Evolutionary conservation across 225 moss, liverwort and hornwort species (phyloP), one percentile per base, ranked within the genome.

Genomic region (Marchantia polymorpha): DNA sequence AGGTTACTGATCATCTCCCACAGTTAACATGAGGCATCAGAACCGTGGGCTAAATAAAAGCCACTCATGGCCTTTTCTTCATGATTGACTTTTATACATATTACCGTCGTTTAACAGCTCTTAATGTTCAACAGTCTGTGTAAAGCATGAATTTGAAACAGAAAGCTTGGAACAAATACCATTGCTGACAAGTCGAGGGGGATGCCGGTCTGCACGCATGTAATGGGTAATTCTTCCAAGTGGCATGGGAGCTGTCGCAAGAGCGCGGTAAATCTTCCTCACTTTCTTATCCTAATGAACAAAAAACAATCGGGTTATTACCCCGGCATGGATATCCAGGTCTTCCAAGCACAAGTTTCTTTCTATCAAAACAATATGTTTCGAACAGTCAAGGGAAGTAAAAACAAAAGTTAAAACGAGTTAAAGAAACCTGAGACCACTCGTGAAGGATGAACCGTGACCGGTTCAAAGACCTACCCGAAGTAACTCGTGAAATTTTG

Each of bases 401-500:
- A 10, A 17, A 73, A 73, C 26, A 15, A 26, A 26, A 13, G n/a
- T 22, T 49, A 56, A 66, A 69, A 69, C 48, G 46, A 16, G 27
- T n/a, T n/a, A 50, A 8, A 2, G 39, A 5, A 12, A 63, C 7
- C 3, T 26, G 14, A 65, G 2, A 50, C 7, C 14, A 25, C 15
- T 3, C 27, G 23, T 3, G 25, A 73, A 10, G 49, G 23, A 73
- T 15, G 53, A 52, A 52, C 47, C 49, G 49, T 22, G 8, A 51
- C 7, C 22, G 58, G 39, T 60, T 56, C 14, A 2, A 64, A 64
- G 0, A 73, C 87, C 72, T 60, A 96, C 96, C 89, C 95, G 87
- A 10, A 99, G 84, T 71, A 95, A 87, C 90, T 84, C 89, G 75
- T 99, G 99, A 83, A 99, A 99, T 52, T 92, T 93, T 48, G 99